phyloP scores from a whole-genome alignment of 2,329 filamentous ascomycete genomes.

The Apiospora saccharicola region DNA sequence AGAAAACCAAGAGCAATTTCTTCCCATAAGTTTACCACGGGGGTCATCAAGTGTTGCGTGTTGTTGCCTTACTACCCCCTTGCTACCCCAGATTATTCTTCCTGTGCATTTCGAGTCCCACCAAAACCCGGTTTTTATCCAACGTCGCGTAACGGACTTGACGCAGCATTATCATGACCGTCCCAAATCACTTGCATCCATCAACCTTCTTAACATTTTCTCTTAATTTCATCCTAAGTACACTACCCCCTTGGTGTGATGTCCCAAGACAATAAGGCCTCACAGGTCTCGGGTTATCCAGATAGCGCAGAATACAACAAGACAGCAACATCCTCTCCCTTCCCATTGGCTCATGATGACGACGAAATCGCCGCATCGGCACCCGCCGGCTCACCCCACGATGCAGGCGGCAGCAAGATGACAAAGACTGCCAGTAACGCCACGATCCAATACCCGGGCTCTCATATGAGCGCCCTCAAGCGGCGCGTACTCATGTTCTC shows the following conservation, averaged over 20 bases:
- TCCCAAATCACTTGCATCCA: not conserved
- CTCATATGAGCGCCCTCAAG: conserved; percentile 22
- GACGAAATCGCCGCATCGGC: not conserved
- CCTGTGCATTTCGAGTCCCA: not conserved
- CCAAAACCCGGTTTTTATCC: conserved; percentile 4
- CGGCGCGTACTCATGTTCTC: conserved; percentile 25
- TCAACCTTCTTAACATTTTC: not conserved
- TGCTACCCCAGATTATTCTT: not conserved
- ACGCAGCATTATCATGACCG: not conserved
- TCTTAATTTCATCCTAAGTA: not conserved
- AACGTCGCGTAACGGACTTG: not conserved
- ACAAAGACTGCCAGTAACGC: not conserved
- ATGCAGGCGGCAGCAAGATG: not conserved
- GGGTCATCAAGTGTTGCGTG: not conserved
- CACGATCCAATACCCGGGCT: conserved; percentile 15
- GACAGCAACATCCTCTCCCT: not conserved
- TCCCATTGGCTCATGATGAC: not conserved
- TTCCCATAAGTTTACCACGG: not conserved
- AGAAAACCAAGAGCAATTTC: too few species aligned
- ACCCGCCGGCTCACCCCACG: not conserved
- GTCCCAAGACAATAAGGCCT: conserved; percentile 1
- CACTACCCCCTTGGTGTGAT: not conserved
- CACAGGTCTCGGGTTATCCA: not conserved
- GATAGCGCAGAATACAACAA: not conserved
- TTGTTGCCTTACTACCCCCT: not conserved